Base-by-base conservation (phyloP, 1,139 yeast genomes). In the Hansenula sp. region DNA sequence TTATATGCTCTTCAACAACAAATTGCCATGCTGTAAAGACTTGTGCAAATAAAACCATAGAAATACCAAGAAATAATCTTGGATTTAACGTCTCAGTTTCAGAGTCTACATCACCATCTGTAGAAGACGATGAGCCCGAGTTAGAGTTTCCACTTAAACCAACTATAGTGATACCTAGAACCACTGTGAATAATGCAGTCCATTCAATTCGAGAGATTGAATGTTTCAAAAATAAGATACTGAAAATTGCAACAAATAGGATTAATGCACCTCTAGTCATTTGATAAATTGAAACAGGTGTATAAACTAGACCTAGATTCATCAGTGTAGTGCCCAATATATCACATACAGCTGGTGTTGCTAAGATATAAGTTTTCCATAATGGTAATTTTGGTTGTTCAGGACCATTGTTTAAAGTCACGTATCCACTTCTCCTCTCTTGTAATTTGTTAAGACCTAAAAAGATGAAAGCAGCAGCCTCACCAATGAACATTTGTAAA, bases 241-340 rank as follows among this genome's bases (percentile, higher is more conserved):
- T 81, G 57, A 85, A 74, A 17, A 81, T 62, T 2, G 91, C 96
- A 29, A 86, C 95, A 66, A 84, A 85, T 37, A 87, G 66, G 36
- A 86, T 89, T 40, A 86, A 68, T 0, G 91, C 77, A 5, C 96
- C 95, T 51, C 95, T 71, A 13, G 85, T 81, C 95, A 87, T 87
- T 61, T 87, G 96, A 62, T 84, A 87, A 38, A 86, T 75, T 2
- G 91, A 83, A n/a, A 86, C 95, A 0, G 95, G 94, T 2, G 82
- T 81, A 59, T 81, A 79, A 15, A 85, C 62, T 50, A 87, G 70
- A 1, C 94, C 95, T n/a, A 85, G 62, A 54, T 85, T 84, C 77
- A 86, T 75, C 54, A 86, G 64, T 0, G 94, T 85, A 2, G 95
- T 86, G 3, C 84, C 93, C 39, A 76, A 59, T 44, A 86, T 72